Evolutionary conservation across 169 alveolate species (phyloP), one percentile per base, ranked within the genome.

Genomic region (Eimeria tenella): DNA sequence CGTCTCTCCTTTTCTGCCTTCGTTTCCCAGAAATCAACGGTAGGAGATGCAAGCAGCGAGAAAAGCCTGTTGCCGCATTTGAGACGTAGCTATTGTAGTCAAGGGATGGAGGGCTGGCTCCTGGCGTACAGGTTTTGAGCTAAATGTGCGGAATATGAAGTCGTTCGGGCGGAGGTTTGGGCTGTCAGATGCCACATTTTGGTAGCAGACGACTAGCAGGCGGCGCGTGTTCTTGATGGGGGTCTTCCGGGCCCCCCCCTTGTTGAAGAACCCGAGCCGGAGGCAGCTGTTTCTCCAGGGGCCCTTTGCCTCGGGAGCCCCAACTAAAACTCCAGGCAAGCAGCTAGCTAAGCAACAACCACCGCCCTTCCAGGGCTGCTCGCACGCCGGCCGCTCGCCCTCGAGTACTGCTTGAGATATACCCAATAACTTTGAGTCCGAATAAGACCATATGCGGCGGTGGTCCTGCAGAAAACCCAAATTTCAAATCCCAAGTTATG

Each of bases 201-300:
- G 88, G 52, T 52, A 79, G 70, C 88, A 79, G 19, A 79, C 88
- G 6, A 79, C 88, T 9, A 79, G 71, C 53, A 79, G 71, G 21
- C 42, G 62, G 8, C 55, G 9, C 8, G 71, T 0, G n/a, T 21
- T 79, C 52, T 79, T 79, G 8, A n/a, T 17, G n/a, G 88, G 6
- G 8, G n/a, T 53, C 42, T 75, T 75, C 21, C 9, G 21, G 88
- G 19, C 0, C 71, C 31, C 63, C 8, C 21, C 17, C 31, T 74
- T 50, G 25, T 13, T 19, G 25, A 10, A 9, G 21, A 79, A 53
- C n/a, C 70, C 70, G 53, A 79, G 70, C 13, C 88, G 8, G 50
- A 79, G 52, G 55, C 88, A 53, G 88, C 88, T 79, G 70, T 79
- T 68, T 55, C 88, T 79, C 88, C 88, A 79, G 52, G 88, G 71